Conservation (phyloP, 306 rosid genomes). For the Gynostemma pentaphyllum region DNA sequence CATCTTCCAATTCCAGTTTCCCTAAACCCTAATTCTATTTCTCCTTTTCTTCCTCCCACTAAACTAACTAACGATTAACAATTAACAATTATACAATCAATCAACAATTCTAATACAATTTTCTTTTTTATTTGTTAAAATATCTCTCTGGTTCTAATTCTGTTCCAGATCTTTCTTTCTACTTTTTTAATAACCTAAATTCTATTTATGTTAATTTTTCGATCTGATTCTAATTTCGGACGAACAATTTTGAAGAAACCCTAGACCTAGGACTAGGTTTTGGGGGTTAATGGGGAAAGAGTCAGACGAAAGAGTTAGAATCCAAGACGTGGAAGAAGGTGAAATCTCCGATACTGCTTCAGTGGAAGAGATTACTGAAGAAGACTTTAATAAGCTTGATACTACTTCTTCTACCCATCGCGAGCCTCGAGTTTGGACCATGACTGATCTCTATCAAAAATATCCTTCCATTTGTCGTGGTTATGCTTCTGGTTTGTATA, state of each 20-base stretch:
- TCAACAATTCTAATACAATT: no score
- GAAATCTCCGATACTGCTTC: slow-evolving; percentile 89
- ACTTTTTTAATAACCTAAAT: slow-evolving; percentile 8
- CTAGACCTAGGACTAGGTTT: no score
- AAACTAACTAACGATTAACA: background rate
- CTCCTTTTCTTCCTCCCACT: background rate
- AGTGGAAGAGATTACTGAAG: slow-evolving; percentile 80
- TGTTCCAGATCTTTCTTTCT: background rate
- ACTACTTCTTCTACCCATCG: slow-evolving; percentile 17
- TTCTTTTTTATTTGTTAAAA: no score
- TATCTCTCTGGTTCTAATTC: background rate
- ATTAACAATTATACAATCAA: no score
- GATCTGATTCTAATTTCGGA: slow-evolving; percentile 29
- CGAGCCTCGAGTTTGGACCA: slow-evolving; percentile 59
- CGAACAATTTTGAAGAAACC: slow-evolving; percentile 20
- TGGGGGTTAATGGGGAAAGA: slow-evolving; percentile 36
- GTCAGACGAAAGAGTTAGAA: slow-evolving; percentile 26
- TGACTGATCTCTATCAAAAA: slow-evolving; percentile 50
- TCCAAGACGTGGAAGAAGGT: slow-evolving; percentile 83
- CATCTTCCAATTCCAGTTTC: background rate
- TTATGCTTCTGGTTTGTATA: slow-evolving; percentile 53
- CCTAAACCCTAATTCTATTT: no score
- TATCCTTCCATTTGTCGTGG: slow-evolving; percentile 53
- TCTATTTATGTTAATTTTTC: slow-evolving; percentile 42
- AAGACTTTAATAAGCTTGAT: slow-evolving; percentile 69